Base-by-base conservation (phyloP, 73 alveolate species). In the Effrenium voratum region DNA sequence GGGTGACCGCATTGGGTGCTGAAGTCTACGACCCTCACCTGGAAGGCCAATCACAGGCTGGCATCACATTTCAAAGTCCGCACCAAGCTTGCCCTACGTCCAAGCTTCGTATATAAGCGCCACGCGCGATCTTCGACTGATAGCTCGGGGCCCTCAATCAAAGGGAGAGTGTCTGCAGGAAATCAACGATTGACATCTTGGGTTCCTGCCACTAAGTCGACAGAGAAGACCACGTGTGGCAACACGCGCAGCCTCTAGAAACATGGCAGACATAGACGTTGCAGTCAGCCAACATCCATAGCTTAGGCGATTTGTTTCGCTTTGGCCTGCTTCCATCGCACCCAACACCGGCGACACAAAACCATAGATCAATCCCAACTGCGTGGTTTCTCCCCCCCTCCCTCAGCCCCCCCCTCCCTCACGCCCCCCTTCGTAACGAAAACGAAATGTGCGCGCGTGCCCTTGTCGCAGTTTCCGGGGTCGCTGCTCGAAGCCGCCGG, bases 151-250 rank as follows among this genome's bases (percentile, higher is more conserved):
- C 97, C 97, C 95, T 88, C 40, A 16, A 43, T 19, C 8, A 52
- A 3, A 28, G 80, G 24, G n/a, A 30, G n/a, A n/a, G n/a, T 80
- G 66, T 32, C 47, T 24, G 79, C 79, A 41, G 88, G 52, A 15
- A 73, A 16, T n/a, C n/a, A n/a, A n/a, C n/a, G n/a, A n/a, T n/a
- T n/a, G n/a, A 73, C 40, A 2, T 8, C 83, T 43, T 19, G 41
- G 94, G 46, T 6, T 36, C 34, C 24, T 1, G 40, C 95, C 77
- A 90, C 87, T 40, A 90, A 57, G 41, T 90, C 66, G 88, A 90
- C 55, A 43, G 97, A 66, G 87, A 90, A 90, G 55, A 90, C 97
- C 75, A 68, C 97, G 34, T 90, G 97, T 3, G 97, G 97, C 50
- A 90, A 43, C 26, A 90, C 97, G 45, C 97, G 12, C 88, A 90